Conservation (phyloP, 2,329 filamentous ascomycete species). For the Periconia macrospinosa region DNA sequence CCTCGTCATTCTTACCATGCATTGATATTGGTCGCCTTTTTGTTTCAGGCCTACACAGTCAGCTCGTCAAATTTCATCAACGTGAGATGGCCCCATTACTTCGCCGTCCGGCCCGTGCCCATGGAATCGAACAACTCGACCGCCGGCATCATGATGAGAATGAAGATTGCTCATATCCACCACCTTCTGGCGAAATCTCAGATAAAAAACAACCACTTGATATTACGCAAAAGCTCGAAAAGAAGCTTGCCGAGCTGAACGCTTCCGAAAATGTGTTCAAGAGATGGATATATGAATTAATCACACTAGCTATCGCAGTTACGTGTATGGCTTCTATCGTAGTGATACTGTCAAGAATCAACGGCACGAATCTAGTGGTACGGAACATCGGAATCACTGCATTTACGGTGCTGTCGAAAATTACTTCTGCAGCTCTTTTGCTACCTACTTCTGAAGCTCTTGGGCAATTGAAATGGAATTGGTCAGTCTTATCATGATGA, state of each 20-base stretch:
- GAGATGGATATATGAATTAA: slow-evolving; percentile 34
- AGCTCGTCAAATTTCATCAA: no score
- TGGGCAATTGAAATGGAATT: slow-evolving; percentile 37
- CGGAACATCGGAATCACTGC: slow-evolving; percentile 6
- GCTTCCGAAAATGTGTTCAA: slow-evolving; percentile 8
- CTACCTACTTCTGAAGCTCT: slow-evolving; percentile 31
- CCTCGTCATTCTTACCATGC: no score
- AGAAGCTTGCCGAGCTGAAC: background rate
- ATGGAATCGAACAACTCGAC: background rate
- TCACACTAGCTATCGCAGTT: slow-evolving; percentile 30
- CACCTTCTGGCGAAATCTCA: background rate
- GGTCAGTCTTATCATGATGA: slow-evolving; percentile 11
- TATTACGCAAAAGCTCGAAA: slow-evolving; percentile 3
- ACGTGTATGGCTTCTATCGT: slow-evolving; percentile 40
- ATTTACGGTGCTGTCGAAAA: slow-evolving; percentile 22
- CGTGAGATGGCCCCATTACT: background rate
- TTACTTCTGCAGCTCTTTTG: slow-evolving; percentile 28
- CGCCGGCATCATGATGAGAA: background rate
- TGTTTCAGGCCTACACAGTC: no score
- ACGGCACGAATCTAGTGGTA: slow-evolving; percentile 32
- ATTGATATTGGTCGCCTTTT: no score
- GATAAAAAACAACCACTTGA: background rate
- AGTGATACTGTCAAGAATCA: slow-evolving; percentile 32
- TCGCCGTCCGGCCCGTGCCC: background rate
- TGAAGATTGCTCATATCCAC: background rate